phyloP scores from a whole-genome alignment of 2,329 filamentous ascomycete genomes.

The Alternaria longipes region DNA sequence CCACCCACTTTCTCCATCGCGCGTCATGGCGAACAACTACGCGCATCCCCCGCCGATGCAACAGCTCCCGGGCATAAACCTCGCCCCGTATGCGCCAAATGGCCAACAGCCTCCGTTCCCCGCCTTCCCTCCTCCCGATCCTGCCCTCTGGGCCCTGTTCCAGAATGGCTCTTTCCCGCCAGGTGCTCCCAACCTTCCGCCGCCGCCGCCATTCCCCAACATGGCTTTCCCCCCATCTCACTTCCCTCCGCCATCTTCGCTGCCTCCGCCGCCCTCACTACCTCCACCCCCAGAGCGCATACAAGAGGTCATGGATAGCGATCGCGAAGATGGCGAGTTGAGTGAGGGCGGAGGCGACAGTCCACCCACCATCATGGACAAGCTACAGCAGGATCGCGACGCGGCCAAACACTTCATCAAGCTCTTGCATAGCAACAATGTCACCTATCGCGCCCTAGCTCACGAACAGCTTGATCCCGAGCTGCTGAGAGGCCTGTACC shows the following conservation, averaged over 20 bases:
- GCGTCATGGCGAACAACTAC: conserved; percentile 44
- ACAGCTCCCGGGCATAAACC: conserved; percentile 36
- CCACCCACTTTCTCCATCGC: conserved; percentile 14
- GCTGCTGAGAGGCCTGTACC: conserved; percentile 40
- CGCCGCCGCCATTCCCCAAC: conserved; percentile 15
- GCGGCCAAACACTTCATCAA: conserved; percentile 50
- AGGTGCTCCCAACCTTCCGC: conserved; percentile 34
- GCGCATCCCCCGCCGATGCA: conserved; percentile 31
- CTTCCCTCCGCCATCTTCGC: conserved; percentile 22
- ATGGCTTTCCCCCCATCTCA: conserved; percentile 28
- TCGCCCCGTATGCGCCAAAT: conserved; percentile 36
- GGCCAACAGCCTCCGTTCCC: conserved; percentile 33
- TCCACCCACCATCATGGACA: conserved; percentile 13
- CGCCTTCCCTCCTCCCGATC: conserved; percentile 29
- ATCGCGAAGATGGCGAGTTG: conserved; percentile 78
- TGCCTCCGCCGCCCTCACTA: conserved; percentile 23
- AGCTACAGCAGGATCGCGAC: conserved; percentile 38
- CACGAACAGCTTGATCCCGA: conserved; percentile 40
- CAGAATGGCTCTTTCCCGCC: conserved; percentile 35
- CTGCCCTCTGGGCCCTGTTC: conserved; percentile 46
- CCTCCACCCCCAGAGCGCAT: conserved; percentile 36
- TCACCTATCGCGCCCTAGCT: conserved; percentile 75
- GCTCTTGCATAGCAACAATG: conserved; percentile 64
- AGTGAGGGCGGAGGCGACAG: conserved; percentile 62
- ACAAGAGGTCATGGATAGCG: conserved; percentile 50